Evolutionary conservation across 352 stramenopile genomes (phyloP).

Genomic region (Blastocystis sp.): DNA sequence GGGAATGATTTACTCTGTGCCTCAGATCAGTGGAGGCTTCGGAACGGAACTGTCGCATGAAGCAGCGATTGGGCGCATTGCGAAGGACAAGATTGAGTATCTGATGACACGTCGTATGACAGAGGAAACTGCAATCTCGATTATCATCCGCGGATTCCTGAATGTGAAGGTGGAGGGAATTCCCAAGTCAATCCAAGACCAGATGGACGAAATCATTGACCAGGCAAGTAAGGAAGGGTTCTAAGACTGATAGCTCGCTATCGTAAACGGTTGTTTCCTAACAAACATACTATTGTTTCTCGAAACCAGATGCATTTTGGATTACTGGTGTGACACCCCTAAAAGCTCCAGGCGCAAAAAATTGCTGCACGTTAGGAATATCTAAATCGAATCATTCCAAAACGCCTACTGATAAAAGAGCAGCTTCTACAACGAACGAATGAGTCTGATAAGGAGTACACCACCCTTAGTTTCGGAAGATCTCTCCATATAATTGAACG

Average conservation of each 20-base stretch:
- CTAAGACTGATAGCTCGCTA: neutral
- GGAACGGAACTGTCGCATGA: slow-evolving; percentile 56
- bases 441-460: too few relatives aligned
- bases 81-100: slow-evolving; percentile 62
- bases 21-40: slow-evolving; percentile 15
- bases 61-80: slow-evolving; percentile 51
- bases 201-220: slow-evolving; percentile 59
- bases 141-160: slow-evolving; percentile 58
- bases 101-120: slow-evolving; percentile 49
- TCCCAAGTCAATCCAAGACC: slow-evolving; percentile 18
- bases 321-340: too few relatives aligned
- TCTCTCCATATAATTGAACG: neutral
- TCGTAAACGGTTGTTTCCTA: neutral
- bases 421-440: too few relatives aligned
- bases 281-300: too few relatives aligned
- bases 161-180: slow-evolving; percentile 59
- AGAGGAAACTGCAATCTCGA: slow-evolving; percentile 42
- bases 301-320: too few relatives aligned
- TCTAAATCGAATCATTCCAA: too few relatives aligned
- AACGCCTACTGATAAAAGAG: too few relatives aligned
- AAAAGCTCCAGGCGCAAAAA: too few relatives aligned
- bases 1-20: slow-evolving; percentile 53
- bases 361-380: too few relatives aligned
- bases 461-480: neutral
- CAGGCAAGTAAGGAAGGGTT: slow-evolving; percentile 56